Base-by-base conservation (phyloP, 345 rosid species). In the Lenwebbia sp. region DNA sequence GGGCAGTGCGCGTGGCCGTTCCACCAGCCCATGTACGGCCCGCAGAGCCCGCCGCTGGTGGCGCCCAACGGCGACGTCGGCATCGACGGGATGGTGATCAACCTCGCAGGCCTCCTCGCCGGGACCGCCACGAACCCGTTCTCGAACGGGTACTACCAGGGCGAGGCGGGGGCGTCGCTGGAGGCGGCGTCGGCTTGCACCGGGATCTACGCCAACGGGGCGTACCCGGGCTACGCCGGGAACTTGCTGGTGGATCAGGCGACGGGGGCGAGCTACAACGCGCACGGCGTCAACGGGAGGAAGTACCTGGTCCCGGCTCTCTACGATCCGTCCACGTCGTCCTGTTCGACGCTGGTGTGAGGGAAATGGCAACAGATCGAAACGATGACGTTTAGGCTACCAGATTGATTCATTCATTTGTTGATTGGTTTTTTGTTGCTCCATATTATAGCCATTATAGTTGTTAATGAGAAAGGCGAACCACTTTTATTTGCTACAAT, bases 1-100 rank as follows among this genome's bases (percentile, higher is more conserved):
- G 98, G 96, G 7, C 93, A 91, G 86, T 96, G 98, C 76, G 98
- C 98, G 0, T 96, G 98, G 98, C 98, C 98, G 6, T 95, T 95
- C 88, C 98, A 96, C 88, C 93, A 94, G 58, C 98, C 98, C 7
- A 90, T 89, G 58, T 92, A 96, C 88, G 98, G 98, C 33, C 98
- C 98, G 13, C 96, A 94, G 76, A 86, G 51, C 88, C 84, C 92
- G 6, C 94, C 98, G 10, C 86, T 96, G 88, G 88, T 90, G 11
- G 92, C 98, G 1, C 98, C 98, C 15, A 96, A 93, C 91, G 93
- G 93, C 22, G 95, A 96, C 37, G 93, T 94, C 52, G 98, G 96
- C 23, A 87, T 94, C 10, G 98, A 96, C 26, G 98, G 98, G 6
- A 93, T 96, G 92, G 91, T 96, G 33, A 94, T 96, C 56, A 96